Evolutionary conservation across 225 moss, liverwort and hornwort species (phyloP).

Genomic region (Straminergon stramineum): DNA sequence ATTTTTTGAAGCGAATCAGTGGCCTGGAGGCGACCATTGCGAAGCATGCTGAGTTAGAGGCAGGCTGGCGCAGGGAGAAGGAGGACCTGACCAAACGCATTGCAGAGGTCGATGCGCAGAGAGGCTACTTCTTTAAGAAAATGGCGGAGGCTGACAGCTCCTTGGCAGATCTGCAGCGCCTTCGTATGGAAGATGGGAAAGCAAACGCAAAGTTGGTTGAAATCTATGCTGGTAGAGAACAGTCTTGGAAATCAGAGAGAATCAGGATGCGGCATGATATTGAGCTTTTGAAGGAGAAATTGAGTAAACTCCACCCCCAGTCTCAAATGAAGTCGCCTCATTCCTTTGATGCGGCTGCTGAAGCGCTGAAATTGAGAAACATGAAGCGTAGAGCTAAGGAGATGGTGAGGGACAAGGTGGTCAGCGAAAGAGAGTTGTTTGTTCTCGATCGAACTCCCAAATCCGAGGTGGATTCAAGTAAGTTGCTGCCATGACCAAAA

Average conservation of each 20-base stretch:
- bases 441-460: conserved; percentile 3
- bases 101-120: conserved; percentile 32
- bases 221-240: conserved; percentile 43
- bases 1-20: conserved; percentile 30
- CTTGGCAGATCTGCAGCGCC: conserved; percentile 26
- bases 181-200: conserved; percentile 44
- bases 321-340: conserved; percentile 18
- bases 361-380: conserved; percentile 21
- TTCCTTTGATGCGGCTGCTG: conserved; percentile 15
- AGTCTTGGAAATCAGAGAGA: conserved; percentile 37
- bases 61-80: conserved; percentile 19
- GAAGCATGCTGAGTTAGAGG: conserved; percentile 10
- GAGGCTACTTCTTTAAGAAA: conserved; percentile 40
- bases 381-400: conserved; percentile 38
- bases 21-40: conserved; percentile 14
- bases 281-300: conserved; percentile 25
- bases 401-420: conserved; percentile 16
- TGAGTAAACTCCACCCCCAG: conserved; percentile 10
- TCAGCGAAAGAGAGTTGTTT: conserved; percentile 18
- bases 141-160: conserved; percentile 36
- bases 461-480: conserved; percentile 12
- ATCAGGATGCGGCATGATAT: conserved; percentile 31
- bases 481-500: background rate
- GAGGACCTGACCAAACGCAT: conserved; percentile 34
- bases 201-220: conserved; percentile 38